Evolutionary conservation across 2,329 filamentous ascomycete species (phyloP), one percentile per base, ranked within the genome.

Genomic region (Penicillium janthinellum): DNA sequence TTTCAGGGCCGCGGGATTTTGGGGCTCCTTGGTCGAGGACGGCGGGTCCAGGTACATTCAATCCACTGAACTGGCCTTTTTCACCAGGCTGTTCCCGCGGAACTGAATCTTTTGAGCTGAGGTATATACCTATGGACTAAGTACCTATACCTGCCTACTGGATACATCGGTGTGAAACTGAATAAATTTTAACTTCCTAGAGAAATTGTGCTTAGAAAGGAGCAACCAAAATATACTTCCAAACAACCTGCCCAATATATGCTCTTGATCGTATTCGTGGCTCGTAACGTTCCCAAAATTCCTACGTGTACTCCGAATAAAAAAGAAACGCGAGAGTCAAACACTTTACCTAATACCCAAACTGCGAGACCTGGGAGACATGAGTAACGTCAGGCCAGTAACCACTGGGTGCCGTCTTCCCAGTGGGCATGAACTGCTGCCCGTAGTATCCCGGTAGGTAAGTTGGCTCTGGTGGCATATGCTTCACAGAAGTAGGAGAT

Each of bases 371-470:
- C 17, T 61, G 52, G 34, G 60, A 52, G 35, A 54, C 58, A 14
- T 51, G 61, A 3, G 64, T 44, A 17, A 61, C 54, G 22, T 42
- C 37, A n/a, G 61, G 34, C 67, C 67, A 69, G 54, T 63, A 68
- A 5, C 44, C 62, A 5, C 34, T 35, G 5, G 54, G 39, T 8
- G 57, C 39, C 4, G 54, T 20, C 20, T 66, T 64, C 15, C 60
- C 59, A 3, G 60, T 42, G 12, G 64, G 45, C 11, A 63, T 48
- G 42, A 61, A 66, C 5, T 58, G 58, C 20, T 61, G 65, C 4
- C 57, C 34, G 34, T 59, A 69, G 17, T 65, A 69, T 1, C 61
- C 62, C 0, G 62, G 17, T 22, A 67, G 52, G 15, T 65, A 66
- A 12, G 15, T 37, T 6, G 61, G 57, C 15, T 63, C 52, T 3